Percentiles rank a stretch among this genome's conserved stretches.
These are phyloP conservation scores for Tricholoma matsutake DNA, from an alignment of 768 basidiomycete genomes.

Conservation along the genomic window DNA sequence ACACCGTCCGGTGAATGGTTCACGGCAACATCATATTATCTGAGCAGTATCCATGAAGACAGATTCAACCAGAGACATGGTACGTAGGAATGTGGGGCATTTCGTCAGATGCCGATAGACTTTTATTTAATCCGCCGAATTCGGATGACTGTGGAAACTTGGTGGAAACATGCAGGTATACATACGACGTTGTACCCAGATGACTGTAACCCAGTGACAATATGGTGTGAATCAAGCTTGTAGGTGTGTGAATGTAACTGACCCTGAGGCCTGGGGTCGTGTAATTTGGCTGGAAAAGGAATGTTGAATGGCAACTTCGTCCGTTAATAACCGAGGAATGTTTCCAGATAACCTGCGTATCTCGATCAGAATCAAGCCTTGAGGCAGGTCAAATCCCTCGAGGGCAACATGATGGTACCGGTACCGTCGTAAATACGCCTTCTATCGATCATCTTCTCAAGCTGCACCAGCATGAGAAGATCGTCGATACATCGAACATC, in stretches of 20 bases:
- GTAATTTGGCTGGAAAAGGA: slow-evolving; percentile 6
- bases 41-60: no score
- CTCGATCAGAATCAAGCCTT: not conserved
- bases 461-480: no score
- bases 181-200: slow-evolving; percentile 6
- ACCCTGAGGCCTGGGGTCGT: slow-evolving; percentile 2
- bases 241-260: not conserved
- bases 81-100: not conserved
- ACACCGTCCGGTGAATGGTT: no score
- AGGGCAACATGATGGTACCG: no score
- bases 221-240: not conserved
- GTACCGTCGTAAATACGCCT: no score
- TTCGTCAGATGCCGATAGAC: slow-evolving; percentile 8
- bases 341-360: not conserved
- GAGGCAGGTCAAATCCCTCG: not conserved
- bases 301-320: slow-evolving; percentile 12
- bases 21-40: no score
- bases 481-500: no score
- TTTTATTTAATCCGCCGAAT: slow-evolving; percentile 11
- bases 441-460: not conserved
- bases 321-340: not conserved
- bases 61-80: no score
- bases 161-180: slow-evolving; percentile 1
- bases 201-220: no score
- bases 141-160: slow-evolving; percentile 4